Evolutionary conservation across 1,284 basidiomycete genomes (phyloP).

Genomic region (Leccinum pachyderme): DNA sequence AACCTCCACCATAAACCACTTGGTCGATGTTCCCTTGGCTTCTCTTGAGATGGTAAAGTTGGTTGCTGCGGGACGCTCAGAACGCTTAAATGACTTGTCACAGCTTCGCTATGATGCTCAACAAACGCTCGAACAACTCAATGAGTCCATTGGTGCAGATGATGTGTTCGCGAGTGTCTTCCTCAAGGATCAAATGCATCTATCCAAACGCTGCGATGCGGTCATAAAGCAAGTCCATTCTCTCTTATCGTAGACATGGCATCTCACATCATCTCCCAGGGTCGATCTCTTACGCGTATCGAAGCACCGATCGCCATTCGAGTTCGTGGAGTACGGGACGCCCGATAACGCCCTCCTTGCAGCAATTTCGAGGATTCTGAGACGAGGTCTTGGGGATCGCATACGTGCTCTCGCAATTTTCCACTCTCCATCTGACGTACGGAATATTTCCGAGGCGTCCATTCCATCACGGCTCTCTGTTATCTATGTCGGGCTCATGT

Average conservation of each 20-base stretch:
- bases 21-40: conserved; percentile 72
- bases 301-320: conserved; percentile 44
- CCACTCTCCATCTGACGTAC: conserved; percentile 44
- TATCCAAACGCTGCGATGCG: conserved; percentile 63
- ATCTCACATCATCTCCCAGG: conserved; percentile 36
- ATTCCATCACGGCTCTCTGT: conserved; percentile 42
- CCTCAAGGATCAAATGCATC: conserved; percentile 63
- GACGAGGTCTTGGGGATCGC: conserved; percentile 70
- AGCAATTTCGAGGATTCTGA: conserved; percentile 54
- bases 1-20: conserved; percentile 75
- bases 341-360: conserved; percentile 54
- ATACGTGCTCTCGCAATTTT: conserved; percentile 60
- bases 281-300: conserved; percentile 60
- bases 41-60: conserved; percentile 63
- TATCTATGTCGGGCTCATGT: conserved; percentile 71
- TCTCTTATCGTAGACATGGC: not conserved
- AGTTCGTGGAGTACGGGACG: conserved; percentile 61
- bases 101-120: conserved; percentile 78
- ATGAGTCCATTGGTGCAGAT: conserved; percentile 42
- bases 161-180: conserved; percentile 80
- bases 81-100: not conserved
- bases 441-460: conserved; percentile 52
- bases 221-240: conserved; percentile 51
- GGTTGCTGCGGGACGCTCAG: not conserved
- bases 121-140: conserved; percentile 64